phyloP scores from a whole-genome alignment of 495 filamentous ascomycete species.

The Daldinia caldariorum region DNA sequence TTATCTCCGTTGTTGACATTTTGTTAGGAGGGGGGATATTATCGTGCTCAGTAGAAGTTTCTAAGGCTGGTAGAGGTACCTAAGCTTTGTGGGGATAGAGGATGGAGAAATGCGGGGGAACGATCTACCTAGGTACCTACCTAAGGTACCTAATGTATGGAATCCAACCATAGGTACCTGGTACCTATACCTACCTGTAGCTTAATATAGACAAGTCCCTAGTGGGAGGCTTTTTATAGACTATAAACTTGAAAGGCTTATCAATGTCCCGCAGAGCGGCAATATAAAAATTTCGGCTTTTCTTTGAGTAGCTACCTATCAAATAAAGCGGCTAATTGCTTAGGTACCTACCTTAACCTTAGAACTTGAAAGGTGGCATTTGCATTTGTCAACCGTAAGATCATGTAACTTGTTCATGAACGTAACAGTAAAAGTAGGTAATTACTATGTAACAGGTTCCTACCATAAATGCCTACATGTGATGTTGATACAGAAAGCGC shows the following conservation, averaged over 20 bases:
- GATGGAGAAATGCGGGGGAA: slow-evolving; percentile 40
- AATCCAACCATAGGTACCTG: no score
- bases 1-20: slow-evolving; percentile 55
- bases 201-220: not conserved
- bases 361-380: no score
- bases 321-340: not conserved
- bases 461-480: no score
- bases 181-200: no score
- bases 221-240: not conserved
- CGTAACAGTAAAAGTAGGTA: not conserved
- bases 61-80: no score
- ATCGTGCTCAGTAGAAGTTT: not conserved
- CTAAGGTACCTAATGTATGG: no score
- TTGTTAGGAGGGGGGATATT: not conserved
- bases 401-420: not conserved
- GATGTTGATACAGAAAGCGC: slow-evolving; percentile 4
- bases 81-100: slow-evolving; percentile 30
- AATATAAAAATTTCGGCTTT: slow-evolving; percentile 25
- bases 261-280: slow-evolving; percentile 8
- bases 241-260: no score
- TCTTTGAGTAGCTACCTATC: not conserved
- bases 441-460: not conserved
- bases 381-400: no score
- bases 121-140: no score
- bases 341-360: no score